Conservation (phyloP, 2,329 filamentous ascomycete species). For the Daldinia eschscholtzii region DNA sequence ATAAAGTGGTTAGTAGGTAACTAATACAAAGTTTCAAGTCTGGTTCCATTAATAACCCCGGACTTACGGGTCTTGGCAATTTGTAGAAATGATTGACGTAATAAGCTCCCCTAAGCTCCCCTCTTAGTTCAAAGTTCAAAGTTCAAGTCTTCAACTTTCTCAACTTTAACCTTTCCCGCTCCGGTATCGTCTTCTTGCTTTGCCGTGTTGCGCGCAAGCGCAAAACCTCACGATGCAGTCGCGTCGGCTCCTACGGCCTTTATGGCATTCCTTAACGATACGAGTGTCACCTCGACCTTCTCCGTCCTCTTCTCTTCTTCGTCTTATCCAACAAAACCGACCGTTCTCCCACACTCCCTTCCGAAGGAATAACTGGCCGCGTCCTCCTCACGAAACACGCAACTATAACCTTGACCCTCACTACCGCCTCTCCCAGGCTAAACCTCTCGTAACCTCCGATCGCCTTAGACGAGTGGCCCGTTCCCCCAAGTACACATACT, state of each 20-base stretch:
- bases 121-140: not conserved
- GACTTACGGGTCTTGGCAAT: not conserved
- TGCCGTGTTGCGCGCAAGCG: conserved; percentile 8
- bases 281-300: not conserved
- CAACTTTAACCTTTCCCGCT: not conserved
- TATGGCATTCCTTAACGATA: conserved; percentile 23
- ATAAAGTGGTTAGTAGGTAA: too few species aligned
- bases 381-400: conserved; percentile 35
- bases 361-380: conserved; percentile 46
- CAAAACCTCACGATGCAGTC: conserved; percentile 41
- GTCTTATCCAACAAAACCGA: conserved; percentile 23
- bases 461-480: conserved; percentile 52
- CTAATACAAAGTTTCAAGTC: not conserved
- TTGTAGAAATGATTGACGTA: conserved; percentile 5
- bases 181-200: not conserved
- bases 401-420: conserved; percentile 40
- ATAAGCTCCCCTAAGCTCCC: not conserved
- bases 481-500: conserved; percentile 55
- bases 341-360: conserved; percentile 43
- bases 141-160: not conserved
- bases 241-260: conserved; percentile 30
- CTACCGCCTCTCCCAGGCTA: conserved; percentile 46
- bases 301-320: conserved; percentile 17
- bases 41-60: not conserved
- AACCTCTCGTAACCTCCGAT: conserved; percentile 56